Evolutionary conservation across 805 yeast genomes (phyloP).

Genomic region (Komagataella phaffii): DNA sequence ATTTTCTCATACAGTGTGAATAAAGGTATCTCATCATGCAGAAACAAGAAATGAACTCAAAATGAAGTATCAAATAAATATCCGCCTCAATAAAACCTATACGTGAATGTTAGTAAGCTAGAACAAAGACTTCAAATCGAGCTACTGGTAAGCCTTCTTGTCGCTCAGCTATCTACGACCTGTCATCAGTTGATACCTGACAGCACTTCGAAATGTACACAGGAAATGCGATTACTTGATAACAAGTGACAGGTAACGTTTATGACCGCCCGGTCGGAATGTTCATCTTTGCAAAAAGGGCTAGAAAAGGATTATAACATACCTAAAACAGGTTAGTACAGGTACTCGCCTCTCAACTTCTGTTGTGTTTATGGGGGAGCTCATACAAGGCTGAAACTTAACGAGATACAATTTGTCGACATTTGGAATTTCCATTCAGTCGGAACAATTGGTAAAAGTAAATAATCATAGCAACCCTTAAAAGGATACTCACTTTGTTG

Average conservation of each 20-base stretch:
- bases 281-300: slow-evolving; percentile 1
- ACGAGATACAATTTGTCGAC: slow-evolving; percentile 43
- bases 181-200: slow-evolving; percentile 34
- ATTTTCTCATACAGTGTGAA: slow-evolving; percentile 44
- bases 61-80: not conserved
- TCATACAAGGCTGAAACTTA: slow-evolving; percentile 57
- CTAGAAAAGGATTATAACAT: not conserved
- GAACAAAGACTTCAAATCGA: not conserved
- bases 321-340: not conserved
- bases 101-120: not conserved
- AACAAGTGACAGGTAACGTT: slow-evolving; percentile 18
- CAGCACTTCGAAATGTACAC: slow-evolving; percentile 41
- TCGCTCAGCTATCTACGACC: slow-evolving; percentile 20
- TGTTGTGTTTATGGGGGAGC: slow-evolving; percentile 7
- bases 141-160: not conserved
- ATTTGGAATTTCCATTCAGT: slow-evolving; percentile 29
- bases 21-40: slow-evolving; percentile 13
- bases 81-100: not conserved
- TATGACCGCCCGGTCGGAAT: slow-evolving; percentile 42
- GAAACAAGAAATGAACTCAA: not conserved
- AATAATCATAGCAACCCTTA: slow-evolving; percentile 29
- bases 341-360: not conserved
- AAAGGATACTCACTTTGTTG: not conserved
- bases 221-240: slow-evolving; percentile 30
- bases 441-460: slow-evolving; percentile 47